Conservation (phyloP, 805 yeast genomes). For the Hanseniaspora meyeri region DNA sequence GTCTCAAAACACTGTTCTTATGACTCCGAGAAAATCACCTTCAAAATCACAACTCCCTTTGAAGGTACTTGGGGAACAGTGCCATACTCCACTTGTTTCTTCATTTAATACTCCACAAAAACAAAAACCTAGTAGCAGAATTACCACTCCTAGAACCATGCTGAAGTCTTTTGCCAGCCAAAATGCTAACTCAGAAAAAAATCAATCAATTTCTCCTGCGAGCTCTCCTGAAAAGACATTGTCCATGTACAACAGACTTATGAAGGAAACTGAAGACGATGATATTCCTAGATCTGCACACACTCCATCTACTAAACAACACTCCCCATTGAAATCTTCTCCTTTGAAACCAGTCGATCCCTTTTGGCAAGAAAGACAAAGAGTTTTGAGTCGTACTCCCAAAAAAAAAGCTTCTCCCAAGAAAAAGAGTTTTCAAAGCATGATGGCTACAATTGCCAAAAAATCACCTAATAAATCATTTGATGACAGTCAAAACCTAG, state of each 20-base stretch:
- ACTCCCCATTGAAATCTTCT: background rate
- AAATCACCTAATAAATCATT: background rate
- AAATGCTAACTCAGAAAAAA: background rate
- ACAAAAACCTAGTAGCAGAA: background rate
- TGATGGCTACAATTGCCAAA: background rate
- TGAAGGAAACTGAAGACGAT: background rate
- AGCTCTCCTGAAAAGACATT: conserved; percentile 2
- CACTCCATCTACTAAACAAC: background rate
- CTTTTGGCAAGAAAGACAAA: background rate
- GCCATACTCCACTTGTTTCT: background rate
- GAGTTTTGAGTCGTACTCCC: background rate
- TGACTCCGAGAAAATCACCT: conserved; percentile 11
- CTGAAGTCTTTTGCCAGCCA: conserved; percentile 5
- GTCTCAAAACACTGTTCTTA: background rate
- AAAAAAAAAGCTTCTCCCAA: background rate
- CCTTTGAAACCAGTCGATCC: background rate
- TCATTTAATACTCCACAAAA: background rate
- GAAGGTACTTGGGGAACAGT: background rate
- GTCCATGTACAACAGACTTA: background rate
- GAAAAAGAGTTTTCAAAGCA: background rate
- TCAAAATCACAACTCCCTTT: background rate
- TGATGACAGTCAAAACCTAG: background rate
- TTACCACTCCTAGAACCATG: background rate
- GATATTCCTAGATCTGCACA: background rate
- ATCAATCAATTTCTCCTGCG: background rate